Percentiles rank a stretch among this genome's conserved stretches.
Conservation (phyloP, 164 flowering plant genomes). For the Magnolia sinica region DNA sequence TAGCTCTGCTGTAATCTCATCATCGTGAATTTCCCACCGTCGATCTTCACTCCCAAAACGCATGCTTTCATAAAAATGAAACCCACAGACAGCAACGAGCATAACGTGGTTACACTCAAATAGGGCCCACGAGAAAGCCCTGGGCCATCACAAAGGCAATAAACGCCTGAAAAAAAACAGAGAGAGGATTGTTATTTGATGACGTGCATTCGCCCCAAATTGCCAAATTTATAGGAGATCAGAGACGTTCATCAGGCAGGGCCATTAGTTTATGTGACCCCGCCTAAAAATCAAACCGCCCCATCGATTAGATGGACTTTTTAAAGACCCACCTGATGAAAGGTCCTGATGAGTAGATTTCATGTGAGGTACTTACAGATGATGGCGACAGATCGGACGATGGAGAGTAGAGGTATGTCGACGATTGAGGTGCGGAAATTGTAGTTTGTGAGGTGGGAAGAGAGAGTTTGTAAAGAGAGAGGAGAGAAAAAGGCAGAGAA, state of each 20-base stretch:
- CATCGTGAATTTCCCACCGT: conserved; percentile 4
- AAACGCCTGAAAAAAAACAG: conserved; percentile 48
- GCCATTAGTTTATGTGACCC: too few relatives aligned
- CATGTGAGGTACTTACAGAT: conserved; percentile 45
- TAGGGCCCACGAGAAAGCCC: conserved; percentile 74
- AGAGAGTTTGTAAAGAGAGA: conserved; percentile 35
- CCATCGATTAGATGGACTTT: too few relatives aligned
- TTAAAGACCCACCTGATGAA: too few relatives aligned
- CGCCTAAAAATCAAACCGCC: too few relatives aligned
- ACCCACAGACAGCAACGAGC: conserved; percentile 57
- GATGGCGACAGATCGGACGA: conserved; percentile 65
- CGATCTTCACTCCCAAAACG: conserved; percentile 34
- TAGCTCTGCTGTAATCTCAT: neutral
- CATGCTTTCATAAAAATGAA: conserved; percentile 69
- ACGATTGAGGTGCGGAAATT: conserved; percentile 67
- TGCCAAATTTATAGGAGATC: too few relatives aligned
- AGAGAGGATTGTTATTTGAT: neutral
- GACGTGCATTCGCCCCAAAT: neutral
- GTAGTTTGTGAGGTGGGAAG: conserved; percentile 51
- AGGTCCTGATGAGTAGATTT: too few relatives aligned
- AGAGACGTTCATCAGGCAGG: too few relatives aligned
- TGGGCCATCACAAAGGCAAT: conserved; percentile 84
- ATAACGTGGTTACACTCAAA: conserved; percentile 59
- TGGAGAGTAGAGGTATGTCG: conserved; percentile 81
- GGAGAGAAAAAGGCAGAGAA: conserved; percentile 57